These are phyloP conservation scores for Caryopteris hybrid DNA, from an alignment of 305 asterid genomes.

Conservation along the genomic window DNA sequence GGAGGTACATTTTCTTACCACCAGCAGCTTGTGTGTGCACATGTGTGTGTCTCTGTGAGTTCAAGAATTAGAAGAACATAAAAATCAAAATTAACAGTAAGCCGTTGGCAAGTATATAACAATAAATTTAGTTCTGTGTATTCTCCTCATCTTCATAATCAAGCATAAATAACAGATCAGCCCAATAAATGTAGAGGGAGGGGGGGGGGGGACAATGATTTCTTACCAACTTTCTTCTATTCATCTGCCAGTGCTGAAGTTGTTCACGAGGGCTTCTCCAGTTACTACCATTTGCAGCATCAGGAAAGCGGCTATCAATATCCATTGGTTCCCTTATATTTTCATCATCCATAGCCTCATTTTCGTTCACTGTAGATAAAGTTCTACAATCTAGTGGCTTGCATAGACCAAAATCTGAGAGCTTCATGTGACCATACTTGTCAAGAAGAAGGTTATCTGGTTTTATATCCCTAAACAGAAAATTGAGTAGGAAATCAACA, in stretches of 20 bases:
- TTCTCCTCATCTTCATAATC: not conserved
- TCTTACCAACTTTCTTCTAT: conserved; percentile 89
- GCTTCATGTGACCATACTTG: conserved; percentile 91
- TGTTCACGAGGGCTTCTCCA: conserved; percentile 88
- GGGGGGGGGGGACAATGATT: not conserved
- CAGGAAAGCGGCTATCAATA: conserved; percentile 64
- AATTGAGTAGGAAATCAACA: not conserved
- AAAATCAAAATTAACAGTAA: not conserved
- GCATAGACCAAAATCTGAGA: conserved; percentile 97
- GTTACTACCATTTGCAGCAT: conserved; percentile 52
- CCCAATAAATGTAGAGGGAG: not conserved
- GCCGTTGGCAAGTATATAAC: not conserved
- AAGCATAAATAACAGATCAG: not conserved
- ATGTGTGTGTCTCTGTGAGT: too few relatives aligned
- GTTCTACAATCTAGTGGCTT: conserved; percentile 96
- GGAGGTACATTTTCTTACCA: too few relatives aligned
- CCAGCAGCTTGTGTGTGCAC: too few relatives aligned
- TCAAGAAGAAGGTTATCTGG: conserved; percentile 97
- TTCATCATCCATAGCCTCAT: conserved; percentile 83
- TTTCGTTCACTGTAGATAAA: conserved; percentile 68
- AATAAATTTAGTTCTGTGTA: not conserved
- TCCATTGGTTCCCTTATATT: conserved; percentile 78
- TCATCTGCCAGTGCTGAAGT: conserved; percentile 98
- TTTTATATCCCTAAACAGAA: conserved; percentile 74
- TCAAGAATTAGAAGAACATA: not conserved